Base-by-base conservation (phyloP, 2,329 filamentous ascomycete species). In the Diplodia sapinea region DNA sequence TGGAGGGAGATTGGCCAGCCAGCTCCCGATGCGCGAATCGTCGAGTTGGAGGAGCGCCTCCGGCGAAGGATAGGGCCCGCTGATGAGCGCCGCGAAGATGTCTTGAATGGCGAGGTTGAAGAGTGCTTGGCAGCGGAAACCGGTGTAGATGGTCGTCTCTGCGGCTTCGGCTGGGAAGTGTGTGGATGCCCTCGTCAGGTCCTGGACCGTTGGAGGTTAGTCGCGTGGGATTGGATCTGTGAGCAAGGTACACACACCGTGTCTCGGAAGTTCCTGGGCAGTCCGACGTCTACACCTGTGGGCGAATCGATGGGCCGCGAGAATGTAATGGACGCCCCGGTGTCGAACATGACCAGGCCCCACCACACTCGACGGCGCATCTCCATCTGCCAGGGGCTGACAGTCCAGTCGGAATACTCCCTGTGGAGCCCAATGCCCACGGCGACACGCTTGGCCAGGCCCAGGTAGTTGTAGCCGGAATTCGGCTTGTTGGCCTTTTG, bases 401-500 rank as follows among this genome's bases (percentile, higher is more conserved):
- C 81, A 31, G 82, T 78, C 80, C 81, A 83, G 12, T 79, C 78
- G 15, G 78, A 79, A 68, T 85, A 83, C 68, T 84, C 82, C 68
- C 82, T 82, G 69, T 84, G 82, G 23, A 84, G 74, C 1, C 82
- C 82, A 15, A 85, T 73, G 51, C 82, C 82, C 74, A 84, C 81
- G 0, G 83, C 82, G 78, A 84, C 83, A 51, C 81, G 75, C 29
- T 82, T 77, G 20, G 82, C 82, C 17, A 84, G 70, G 1, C 83
- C 83, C 7, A 83, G 72, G 69, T 82, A 83, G 55, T 82, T 84
- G 75, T 82, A 84, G 6, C 82, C 82, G 5, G 79, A 82, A 69
- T 85, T 85, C 2, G 83, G 83, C 69, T 83, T 83, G 72, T 84
- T 82, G 23, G 81, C 77, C 71, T 84, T 85, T 70, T 84, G 83